These are phyloP conservation scores for Athelia psychrophila DNA, from an alignment of 1,284 basidiomycete genomes.

Conservation along the genomic window DNA sequence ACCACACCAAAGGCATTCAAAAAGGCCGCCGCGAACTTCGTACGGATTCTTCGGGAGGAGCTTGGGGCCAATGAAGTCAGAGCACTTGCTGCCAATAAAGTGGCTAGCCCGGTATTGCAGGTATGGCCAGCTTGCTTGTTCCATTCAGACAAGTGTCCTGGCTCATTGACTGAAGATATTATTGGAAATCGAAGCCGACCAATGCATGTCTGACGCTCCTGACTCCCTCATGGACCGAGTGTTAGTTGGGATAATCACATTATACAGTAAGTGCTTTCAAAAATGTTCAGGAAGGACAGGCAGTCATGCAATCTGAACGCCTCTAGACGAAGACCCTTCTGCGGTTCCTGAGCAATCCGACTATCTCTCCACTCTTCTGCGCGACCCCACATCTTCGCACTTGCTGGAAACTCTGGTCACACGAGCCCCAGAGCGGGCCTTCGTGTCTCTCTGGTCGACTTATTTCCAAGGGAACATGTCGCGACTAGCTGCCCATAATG, in stretches of 20 bases:
- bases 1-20: constrained; percentile 52
- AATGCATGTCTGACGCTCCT: constrained; percentile 51
- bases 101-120: constrained; percentile 80
- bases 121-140: constrained; percentile 35
- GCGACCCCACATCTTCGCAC: constrained; percentile 86
- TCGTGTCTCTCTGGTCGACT: constrained; percentile 67
- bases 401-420: constrained; percentile 77
- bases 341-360: constrained; percentile 54
- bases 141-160: neutral
- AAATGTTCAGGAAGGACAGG: too few relatives aligned
- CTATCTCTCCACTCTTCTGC: constrained; percentile 75
- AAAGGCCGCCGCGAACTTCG: constrained; percentile 47
- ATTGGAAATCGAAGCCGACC: constrained; percentile 74
- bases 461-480: constrained; percentile 76
- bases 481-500: constrained; percentile 78
- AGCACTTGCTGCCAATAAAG: constrained; percentile 77
- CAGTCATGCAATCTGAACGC: too few relatives aligned
- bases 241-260: constrained; percentile 76
- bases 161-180: constrained; percentile 53
- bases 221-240: constrained; percentile 83
- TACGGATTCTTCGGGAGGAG: constrained; percentile 49
- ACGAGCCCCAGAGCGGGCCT: constrained; percentile 59
- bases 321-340: constrained; percentile 32
- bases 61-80: constrained; percentile 76
- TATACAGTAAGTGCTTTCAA: constrained; percentile 52